These are phyloP conservation scores for Amylocarpus encephaloides DNA, from an alignment of 2,329 filamentous ascomycete genomes.

Conservation along the genomic window DNA sequence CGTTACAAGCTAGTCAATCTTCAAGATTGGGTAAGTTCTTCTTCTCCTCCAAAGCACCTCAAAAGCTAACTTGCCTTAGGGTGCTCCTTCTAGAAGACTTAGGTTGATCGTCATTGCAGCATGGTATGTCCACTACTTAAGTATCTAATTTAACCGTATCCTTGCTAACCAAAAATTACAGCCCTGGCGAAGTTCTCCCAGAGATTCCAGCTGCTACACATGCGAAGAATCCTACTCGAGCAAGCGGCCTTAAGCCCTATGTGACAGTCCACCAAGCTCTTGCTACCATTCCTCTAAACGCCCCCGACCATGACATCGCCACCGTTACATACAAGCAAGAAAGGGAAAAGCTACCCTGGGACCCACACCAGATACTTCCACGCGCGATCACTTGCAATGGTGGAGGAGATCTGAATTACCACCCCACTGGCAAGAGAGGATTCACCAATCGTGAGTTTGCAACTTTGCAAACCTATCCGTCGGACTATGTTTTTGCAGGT, in stretches of 20 bases:
- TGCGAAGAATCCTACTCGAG: constrained; percentile 32
- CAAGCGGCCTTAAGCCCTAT: constrained; percentile 34
- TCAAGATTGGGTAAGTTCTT: constrained; percentile 4
- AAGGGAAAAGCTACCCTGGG: constrained; percentile 33
- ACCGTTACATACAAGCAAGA: constrained; percentile 12
- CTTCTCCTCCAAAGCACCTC: neutral
- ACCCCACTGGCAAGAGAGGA: constrained; percentile 54
- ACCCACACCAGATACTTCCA: constrained; percentile 42
- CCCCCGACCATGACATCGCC: constrained; percentile 37
- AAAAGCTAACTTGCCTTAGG: neutral
- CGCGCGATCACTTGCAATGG: constrained; percentile 62
- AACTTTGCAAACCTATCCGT: constrained; percentile 61
- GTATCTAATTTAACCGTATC: too few relatives aligned
- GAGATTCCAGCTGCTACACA: constrained; percentile 59
- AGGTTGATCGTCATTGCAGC: constrained; percentile 45
- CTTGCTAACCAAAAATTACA: too few relatives aligned
- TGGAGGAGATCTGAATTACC: constrained; percentile 56
- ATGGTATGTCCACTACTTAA: constrained; percentile 1
- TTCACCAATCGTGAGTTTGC: constrained; percentile 64
- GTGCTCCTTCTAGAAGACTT: too few relatives aligned
- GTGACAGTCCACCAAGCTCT: constrained; percentile 38
- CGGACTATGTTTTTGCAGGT: constrained; percentile 47
- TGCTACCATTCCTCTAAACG: constrained; percentile 19
- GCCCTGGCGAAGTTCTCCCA: constrained; percentile 66
- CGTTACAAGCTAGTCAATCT: constrained; percentile 54